Percentiles rank a stretch among this genome's conserved stretches.
Evolutionary conservation across 495 filamentous ascomycete species (phyloP).

Genomic region (Darksidea phi): DNA sequence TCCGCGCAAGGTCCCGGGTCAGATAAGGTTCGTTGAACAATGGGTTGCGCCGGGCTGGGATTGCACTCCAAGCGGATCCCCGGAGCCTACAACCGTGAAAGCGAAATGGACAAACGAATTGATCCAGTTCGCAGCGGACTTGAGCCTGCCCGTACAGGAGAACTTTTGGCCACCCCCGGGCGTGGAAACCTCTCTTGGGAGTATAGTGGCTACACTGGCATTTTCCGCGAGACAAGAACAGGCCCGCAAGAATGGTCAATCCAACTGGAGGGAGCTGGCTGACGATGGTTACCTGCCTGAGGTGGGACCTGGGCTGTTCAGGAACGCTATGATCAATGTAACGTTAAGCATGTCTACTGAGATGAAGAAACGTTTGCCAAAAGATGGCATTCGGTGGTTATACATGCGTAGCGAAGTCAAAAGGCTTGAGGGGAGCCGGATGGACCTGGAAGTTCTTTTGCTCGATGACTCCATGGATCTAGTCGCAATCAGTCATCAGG

Average conservation of each 20-base stretch:
- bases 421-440: constrained; percentile 8
- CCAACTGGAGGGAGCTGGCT: constrained; percentile 6
- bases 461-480: constrained; percentile 13
- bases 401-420: constrained; percentile 9
- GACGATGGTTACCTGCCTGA: constrained; percentile 1
- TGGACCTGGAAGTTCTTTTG: constrained; percentile 16
- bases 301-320: not conserved
- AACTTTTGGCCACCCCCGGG: constrained; percentile 1
- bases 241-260: not conserved
- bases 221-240: not conserved
- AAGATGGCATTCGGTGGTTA: constrained; percentile 16
- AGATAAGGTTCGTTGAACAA: constrained; percentile 1
- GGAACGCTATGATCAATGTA: constrained; percentile 1
- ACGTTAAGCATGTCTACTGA: constrained; percentile 17
- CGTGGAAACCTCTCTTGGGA: not conserved
- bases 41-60: constrained; percentile 18
- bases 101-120: constrained; percentile 13
- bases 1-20: not conserved
- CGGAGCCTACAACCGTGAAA: not conserved
- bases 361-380: constrained; percentile 22
- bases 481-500: constrained; percentile 22
- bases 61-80: constrained; percentile 2
- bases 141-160: constrained; percentile 8
- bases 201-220: not conserved
- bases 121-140: constrained; percentile 9